These are phyloP conservation scores for Phallus indusiatus DNA, from an alignment of 768 basidiomycete species.

Conservation along the genomic window DNA sequence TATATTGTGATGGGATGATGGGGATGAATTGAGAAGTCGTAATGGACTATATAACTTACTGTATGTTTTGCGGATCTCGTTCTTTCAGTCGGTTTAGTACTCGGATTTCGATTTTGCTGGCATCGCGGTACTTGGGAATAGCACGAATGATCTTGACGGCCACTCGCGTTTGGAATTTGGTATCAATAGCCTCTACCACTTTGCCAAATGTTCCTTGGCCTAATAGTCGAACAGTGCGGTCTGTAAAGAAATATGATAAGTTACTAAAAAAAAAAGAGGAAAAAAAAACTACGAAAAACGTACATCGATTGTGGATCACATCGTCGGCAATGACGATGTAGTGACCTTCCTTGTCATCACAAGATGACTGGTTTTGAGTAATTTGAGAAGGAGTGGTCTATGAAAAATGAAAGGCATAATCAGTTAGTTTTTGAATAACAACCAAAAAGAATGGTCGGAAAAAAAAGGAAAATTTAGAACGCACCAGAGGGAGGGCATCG, in stretches of 20 bases:
- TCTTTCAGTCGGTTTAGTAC: slow-evolving; percentile 88
- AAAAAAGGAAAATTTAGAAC: slow-evolving; percentile 30
- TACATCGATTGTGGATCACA: slow-evolving; percentile 79
- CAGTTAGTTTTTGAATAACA: no score
- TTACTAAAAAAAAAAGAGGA: slow-evolving; percentile 5
- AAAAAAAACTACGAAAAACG: slow-evolving; percentile 21
- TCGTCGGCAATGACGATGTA: slow-evolving; percentile 93
- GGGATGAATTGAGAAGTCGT: slow-evolving; percentile 8
- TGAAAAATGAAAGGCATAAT: slow-evolving; percentile 13
- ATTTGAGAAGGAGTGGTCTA: slow-evolving; percentile 23
- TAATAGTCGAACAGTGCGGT: slow-evolving; percentile 82
- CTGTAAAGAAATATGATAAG: slow-evolving; percentile 32
- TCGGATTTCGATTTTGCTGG: slow-evolving; percentile 94
- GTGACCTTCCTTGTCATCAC: slow-evolving; percentile 98
- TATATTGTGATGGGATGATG: neutral
- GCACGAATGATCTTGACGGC: slow-evolving; percentile 99
- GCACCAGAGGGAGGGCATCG: slow-evolving; percentile 57
- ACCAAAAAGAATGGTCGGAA: no score
- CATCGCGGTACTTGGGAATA: slow-evolving; percentile 97
- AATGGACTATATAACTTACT: slow-evolving; percentile 50
- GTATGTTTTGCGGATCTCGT: slow-evolving; percentile 76
- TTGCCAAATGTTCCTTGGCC: slow-evolving; percentile 99
- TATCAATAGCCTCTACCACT: slow-evolving; percentile 89
- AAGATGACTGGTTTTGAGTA: slow-evolving; percentile 59
- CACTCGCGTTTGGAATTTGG: slow-evolving; percentile 62